Conservation (phyloP, 139 green algal genomes). For the Coelastrella sp. region DNA sequence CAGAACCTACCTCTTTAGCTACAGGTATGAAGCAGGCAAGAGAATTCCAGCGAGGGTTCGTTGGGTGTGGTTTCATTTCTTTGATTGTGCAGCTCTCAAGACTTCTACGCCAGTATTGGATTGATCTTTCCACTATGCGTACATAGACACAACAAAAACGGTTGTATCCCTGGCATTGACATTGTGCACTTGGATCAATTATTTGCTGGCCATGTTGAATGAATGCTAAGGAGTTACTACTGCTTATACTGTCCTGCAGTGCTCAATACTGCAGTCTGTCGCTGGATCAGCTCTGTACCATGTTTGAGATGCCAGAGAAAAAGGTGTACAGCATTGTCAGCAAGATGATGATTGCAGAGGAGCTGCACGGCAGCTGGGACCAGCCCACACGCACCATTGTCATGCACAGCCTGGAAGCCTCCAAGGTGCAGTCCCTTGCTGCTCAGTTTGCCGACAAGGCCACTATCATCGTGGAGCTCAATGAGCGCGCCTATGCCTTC, state of each 20-base stretch:
- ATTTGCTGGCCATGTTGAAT: no score
- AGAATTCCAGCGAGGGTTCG: not conserved
- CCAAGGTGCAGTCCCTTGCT: slow-evolving; percentile 63
- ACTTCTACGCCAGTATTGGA: not conserved
- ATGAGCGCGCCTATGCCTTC: slow-evolving; percentile 92
- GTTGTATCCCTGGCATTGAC: no score
- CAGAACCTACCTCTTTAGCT: slow-evolving; percentile 94
- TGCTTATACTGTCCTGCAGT: slow-evolving; percentile 2
- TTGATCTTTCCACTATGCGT: no score
- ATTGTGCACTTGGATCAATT: no score
- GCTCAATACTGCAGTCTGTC: slow-evolving; percentile 89
- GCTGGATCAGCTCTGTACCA: slow-evolving; percentile 86
- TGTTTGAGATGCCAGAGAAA: slow-evolving; percentile 92
- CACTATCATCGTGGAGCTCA: slow-evolving; percentile 91
- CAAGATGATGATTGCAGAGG: slow-evolving; percentile 93
- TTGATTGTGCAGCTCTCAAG: not conserved
- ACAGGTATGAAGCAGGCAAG: slow-evolving; percentile 48
- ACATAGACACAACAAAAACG: no score
- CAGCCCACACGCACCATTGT: slow-evolving; percentile 94
- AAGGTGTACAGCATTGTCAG: slow-evolving; percentile 81
- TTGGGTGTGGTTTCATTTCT: not conserved
- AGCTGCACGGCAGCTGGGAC: slow-evolving; percentile 93
- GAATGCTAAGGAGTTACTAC: no score
- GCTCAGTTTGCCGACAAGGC: slow-evolving; percentile 86
- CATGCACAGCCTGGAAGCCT: slow-evolving; percentile 87